A percentile compares a stretch with the other conserved stretches of the same genome.
These are phyloP conservation scores for Yarrowia divulgata DNA, from an alignment of 805 yeast genomes.

Conservation along the genomic window DNA sequence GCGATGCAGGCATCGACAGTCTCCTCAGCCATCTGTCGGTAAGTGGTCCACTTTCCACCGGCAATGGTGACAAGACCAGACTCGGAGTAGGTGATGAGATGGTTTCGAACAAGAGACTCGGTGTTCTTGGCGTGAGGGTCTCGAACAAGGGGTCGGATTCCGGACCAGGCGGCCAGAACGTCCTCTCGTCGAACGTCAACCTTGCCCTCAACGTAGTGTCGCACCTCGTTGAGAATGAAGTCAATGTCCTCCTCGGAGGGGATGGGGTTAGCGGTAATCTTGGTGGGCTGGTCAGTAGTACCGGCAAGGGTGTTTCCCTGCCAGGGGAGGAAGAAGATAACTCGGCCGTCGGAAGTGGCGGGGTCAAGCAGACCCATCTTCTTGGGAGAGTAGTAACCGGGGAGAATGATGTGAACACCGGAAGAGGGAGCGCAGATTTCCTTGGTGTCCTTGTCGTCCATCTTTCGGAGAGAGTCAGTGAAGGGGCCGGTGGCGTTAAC, in stretches of 20 bases:
- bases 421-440: slow-evolving; percentile 91
- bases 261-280: slow-evolving; percentile 60
- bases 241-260: slow-evolving; percentile 89
- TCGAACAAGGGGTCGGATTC: slow-evolving; percentile 91
- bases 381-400: slow-evolving; percentile 89
- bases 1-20: slow-evolving; percentile 77
- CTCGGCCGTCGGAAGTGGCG: slow-evolving; percentile 92
- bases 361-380: slow-evolving; percentile 91
- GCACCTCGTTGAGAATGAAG: slow-evolving; percentile 85
- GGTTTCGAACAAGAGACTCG: slow-evolving; percentile 90
- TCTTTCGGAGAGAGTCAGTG: slow-evolving; percentile 81
- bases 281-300: slow-evolving; percentile 86
- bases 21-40: slow-evolving; percentile 97
- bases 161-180: slow-evolving; percentile 95
- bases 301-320: slow-evolving; percentile 97
- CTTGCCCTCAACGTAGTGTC: slow-evolving; percentile 75
- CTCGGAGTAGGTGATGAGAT: slow-evolving; percentile 73
- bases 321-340: slow-evolving; percentile 97
- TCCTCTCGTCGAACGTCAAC: slow-evolving; percentile 90
- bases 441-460: slow-evolving; percentile 70
- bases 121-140: slow-evolving; percentile 70
- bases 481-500: slow-evolving; percentile 96
- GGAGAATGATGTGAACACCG: slow-evolving; percentile 91
- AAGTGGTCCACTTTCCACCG: slow-evolving; percentile 99
- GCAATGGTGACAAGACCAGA: slow-evolving; percentile 86